Evolutionary conservation across 140 eudicot genomes (phyloP), one percentile per base, ranked within the genome.

Genomic region (Flaveria floridana): DNA sequence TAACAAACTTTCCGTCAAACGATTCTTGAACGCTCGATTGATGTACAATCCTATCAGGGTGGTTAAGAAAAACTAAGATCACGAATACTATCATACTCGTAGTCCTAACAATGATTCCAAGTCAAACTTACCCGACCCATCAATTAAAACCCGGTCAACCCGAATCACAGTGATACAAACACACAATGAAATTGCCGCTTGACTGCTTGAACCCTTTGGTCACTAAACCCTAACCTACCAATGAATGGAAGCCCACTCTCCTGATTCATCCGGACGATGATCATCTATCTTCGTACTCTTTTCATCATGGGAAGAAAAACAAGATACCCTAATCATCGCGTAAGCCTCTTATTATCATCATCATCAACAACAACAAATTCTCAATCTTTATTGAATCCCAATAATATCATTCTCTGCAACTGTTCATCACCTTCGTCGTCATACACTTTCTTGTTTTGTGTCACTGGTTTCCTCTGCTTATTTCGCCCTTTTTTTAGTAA

Each of bases 391-490:
- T 51, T 21, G 16, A 72, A 37, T 30, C 82, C 70, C 28, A 48
- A 44, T 37, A 48, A 71, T 67, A 25, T 79, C 57, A 42, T 44
- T 2, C 69, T 78, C 1, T 76, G 56, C 59, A 62, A 73, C 68
- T 55, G 10, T 19, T 59, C 41, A 62, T 55, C 78, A 25, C 78
- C 77, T 21, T 44, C 79, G 23, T 47, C 53, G 14, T 70, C 83
- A 8, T 79, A 61, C 74, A 67, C 79, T 10, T 73, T 86, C 20
- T 52, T 88, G 6, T 63, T 80, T 39, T 83, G 89, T 71, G 73
- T 82, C 65, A 75, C 87, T 44, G 65, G 77, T 50, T 85, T 85
- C 79, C 14, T 85, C 0, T 83, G 83, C 44, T 74, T 87, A n/a
- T 83, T 81, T 15, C 79, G 79, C 7, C 75, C 89, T 0, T n/a